Evolutionary conservation across 2,329 filamentous ascomycete genomes (phyloP).

Genomic region (Alternaria solani): DNA sequence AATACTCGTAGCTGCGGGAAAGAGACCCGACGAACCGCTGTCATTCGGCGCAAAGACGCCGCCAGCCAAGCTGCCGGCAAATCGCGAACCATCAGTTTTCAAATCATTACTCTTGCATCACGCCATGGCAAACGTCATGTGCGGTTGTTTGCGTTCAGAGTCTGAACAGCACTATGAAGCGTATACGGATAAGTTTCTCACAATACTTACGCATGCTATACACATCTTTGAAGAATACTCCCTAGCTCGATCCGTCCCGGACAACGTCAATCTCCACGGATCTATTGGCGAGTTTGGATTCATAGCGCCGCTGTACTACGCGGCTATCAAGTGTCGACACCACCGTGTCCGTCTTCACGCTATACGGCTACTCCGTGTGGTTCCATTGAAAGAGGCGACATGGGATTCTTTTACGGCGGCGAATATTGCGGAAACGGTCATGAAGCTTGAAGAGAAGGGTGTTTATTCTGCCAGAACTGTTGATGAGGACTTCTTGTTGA

Average conservation of each 20-base stretch:
- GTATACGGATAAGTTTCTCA: slow-evolving; percentile 18
- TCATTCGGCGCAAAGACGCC: slow-evolving; percentile 2
- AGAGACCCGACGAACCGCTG: background rate
- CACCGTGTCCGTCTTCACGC: slow-evolving; percentile 54
- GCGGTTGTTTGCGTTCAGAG: slow-evolving; percentile 7
- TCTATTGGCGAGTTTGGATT: slow-evolving; percentile 29
- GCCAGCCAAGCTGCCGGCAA: background rate
- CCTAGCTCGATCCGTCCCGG: background rate
- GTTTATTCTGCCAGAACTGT: background rate
- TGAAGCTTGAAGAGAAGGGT: slow-evolving; percentile 9
- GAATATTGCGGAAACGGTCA: slow-evolving; percentile 13
- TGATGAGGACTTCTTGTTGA: background rate
- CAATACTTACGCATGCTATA: slow-evolving; percentile 17
- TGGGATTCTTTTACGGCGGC: slow-evolving; percentile 47
- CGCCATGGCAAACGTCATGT: slow-evolving; percentile 31
- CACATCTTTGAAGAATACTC: background rate
- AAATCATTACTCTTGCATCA: slow-evolving; percentile 26
- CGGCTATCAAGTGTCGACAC: slow-evolving; percentile 58
- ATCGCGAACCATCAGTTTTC: slow-evolving; percentile 3
- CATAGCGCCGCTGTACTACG: slow-evolving; percentile 7
- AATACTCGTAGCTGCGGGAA: background rate
- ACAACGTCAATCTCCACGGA: slow-evolving; percentile 6
- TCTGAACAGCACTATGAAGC: slow-evolving; percentile 33
- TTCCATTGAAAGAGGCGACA: slow-evolving; percentile 52
- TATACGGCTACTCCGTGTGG: slow-evolving; percentile 40